Evolutionary conservation across 495 filamentous ascomycete genomes (phyloP), one percentile per base, ranked within the genome.

Genomic region (Xylaria palmicola): DNA sequence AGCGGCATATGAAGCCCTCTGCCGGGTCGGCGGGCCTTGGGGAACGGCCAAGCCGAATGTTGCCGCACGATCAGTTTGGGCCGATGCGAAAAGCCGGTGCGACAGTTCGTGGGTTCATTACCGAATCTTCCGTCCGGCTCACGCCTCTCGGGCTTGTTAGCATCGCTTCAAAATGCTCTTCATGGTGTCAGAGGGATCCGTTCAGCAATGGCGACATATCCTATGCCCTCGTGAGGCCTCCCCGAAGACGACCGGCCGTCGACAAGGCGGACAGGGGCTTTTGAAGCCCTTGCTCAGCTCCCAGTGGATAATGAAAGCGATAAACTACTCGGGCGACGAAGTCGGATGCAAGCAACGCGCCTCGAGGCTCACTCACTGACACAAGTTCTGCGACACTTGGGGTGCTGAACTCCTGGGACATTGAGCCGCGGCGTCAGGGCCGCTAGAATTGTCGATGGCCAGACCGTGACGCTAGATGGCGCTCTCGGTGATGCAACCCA

Each of bases 161-260:
- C 17, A 17, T 60, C 15, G 56, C 57, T 7, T 48, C 65, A 19
- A 51, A 61, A 39, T 66, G 62, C 26, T 62, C 68, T 2, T 52
- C 56, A 13, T 27, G 37, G 45, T 50, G 62, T 3, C 0, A 62
- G 17, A 63, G 52, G 13, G 32, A 5, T 0, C 26, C 39, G 17
- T 44, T 37, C 20, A 32, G 37, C 2, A n/a, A 39, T 0, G 78
- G 73, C 3, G 80, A 83, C 49, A 65, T 72, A 10, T 62, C 73
- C 13, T 83, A 82, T 58, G 78, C 75, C 5, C 61, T 83, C 8
- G 80, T 79, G 76, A 75, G 77, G 3, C 72, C 82, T 17, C 52
- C 67, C 9, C 66, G 72, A 20, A 57, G 70, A 17, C 65, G 79
- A 10, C 77, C 74, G 0, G 43, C 59, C 19, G 66, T 73, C 24